Base-by-base conservation (phyloP, 2,329 filamentous ascomycete genomes). In the Colletotrichum brevisporum region DNA sequence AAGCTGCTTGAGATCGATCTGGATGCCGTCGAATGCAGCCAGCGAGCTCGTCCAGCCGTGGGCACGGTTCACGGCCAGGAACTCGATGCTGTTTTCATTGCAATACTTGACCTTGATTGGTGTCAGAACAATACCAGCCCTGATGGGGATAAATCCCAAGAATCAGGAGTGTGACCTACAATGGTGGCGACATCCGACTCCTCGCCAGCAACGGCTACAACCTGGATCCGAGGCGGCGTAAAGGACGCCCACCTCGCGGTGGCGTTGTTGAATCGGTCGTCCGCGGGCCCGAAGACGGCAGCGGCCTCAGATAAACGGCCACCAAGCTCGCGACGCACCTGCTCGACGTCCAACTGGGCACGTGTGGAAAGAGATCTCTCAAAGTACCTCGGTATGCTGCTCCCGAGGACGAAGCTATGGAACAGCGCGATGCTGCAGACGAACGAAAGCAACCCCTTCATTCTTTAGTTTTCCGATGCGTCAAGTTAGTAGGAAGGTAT, bases 11-110 rank as follows among this genome's bases (percentile, higher is more conserved):
- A 76, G 24, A 15, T 73, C 56, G 18, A 78, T 77, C 41, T 72
- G 41, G 15, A 78, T 50, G 3, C 76, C 75, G 2, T 63, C 68
- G 60, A 77, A 75, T 13, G 47, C 48, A 4, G 43, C 54, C 3
- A 76, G 39, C n/a, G 50, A 65, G 1, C 45, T 21, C 10, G 73
- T 72, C 4, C 18, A 52, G 16, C 66, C 74, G 54, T 77, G 75
- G 24, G 69, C 74, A 26, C 71, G 67, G 53, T 72, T 77, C 2
- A 53, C 45, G 4, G 63, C 72, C 2, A 75, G 52, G 47, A 75
- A 75, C 4, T 71, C 59, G 36, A 75, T 71, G 12, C 70, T 73
- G 27, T 74, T 74, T 2, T 69, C 62, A 18, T 74, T 74, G 52
- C 69, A 72, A 36, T 73, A 74, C 21, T 70, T 54, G 51, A 75